Evolutionary conservation across 2,329 filamentous ascomycete species (phyloP), one percentile per base, ranked within the genome.

Genomic region (Apiospora pterosperma): DNA sequence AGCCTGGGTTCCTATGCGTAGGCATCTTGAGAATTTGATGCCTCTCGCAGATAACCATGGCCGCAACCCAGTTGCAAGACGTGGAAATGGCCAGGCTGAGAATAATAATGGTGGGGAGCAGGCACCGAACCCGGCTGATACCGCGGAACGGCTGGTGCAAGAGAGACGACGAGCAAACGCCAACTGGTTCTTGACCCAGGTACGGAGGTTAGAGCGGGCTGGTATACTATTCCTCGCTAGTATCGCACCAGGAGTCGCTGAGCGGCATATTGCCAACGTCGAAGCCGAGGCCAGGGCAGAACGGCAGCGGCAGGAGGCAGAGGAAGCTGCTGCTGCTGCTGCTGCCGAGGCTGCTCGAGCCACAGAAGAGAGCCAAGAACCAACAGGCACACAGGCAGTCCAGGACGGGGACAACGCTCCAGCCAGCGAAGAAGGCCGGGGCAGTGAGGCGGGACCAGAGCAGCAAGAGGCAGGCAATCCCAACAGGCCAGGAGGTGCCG

Each of bases 171-270:
- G 76, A 19, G 75, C 75, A 3, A 83, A 87, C 67, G 78, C 77
- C 10, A 80, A 79, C 59, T 83, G 85, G 82, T 69, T 87, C 5
- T 71, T 82, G 66, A 75, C 81, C 61, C 83, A 85, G 64, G 74
- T 84, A 5, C 80, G 87, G 64, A 78, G 85, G 12, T 70, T 86
- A 7, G 87, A 90, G 75, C 82, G 88, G 67, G 84, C 87, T 21
- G 80, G 85, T 0, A 80, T 90, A 19, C 78, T 90, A 28, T 90
- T 90, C 70, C 77, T 90, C 25, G 88, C 88, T 23, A 90, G 88
- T 72, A 83, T 90, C 66, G 86, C 88, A 1, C 88, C 88, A 1
- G 88, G 88, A 11, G 82, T 90, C 28, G 87, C 87, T 0, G 88
- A 90, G 75, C 79, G 87, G 60, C 88, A 90, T 67, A 89, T 90